Evolutionary conservation across 495 filamentous ascomycete species (phyloP).

Genomic region (Hypomontagnella monticulosa): DNA sequence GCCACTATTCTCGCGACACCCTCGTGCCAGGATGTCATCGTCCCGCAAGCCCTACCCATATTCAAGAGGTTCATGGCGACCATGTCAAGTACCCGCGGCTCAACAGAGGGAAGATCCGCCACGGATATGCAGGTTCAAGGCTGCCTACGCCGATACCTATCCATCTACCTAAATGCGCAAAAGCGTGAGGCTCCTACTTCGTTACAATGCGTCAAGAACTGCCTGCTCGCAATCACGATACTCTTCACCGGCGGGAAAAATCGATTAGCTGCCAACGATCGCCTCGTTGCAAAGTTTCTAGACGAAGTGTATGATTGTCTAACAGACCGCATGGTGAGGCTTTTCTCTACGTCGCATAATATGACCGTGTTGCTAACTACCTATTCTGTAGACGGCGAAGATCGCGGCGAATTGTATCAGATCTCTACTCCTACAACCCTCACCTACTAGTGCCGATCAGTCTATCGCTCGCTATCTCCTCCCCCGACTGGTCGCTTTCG

Average conservation of each 20-base stretch:
- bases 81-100: constrained; percentile 63
- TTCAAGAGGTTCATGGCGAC: constrained; percentile 88
- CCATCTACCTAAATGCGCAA: constrained; percentile 83
- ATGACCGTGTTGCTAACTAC: constrained; percentile 3
- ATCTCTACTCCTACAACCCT: constrained; percentile 73
- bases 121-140: constrained; percentile 67
- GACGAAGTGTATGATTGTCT: constrained; percentile 86
- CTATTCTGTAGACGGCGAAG: constrained; percentile 70
- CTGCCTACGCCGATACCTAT: constrained; percentile 79
- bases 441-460: constrained; percentile 74
- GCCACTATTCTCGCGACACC: constrained; percentile 89
- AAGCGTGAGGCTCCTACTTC: constrained; percentile 82
- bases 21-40: constrained; percentile 84
- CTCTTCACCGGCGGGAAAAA: constrained; percentile 83
- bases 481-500: constrained; percentile 79
- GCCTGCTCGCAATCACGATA: constrained; percentile 85
- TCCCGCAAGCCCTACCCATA: constrained; percentile 89
- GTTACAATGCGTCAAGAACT: constrained; percentile 90
- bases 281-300: constrained; percentile 72
- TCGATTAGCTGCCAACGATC: constrained; percentile 75
- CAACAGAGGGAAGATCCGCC: constrained; percentile 47
- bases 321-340: constrained; percentile 72
- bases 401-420: constrained; percentile 89
- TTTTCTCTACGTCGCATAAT: background rate
- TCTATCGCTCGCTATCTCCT: constrained; percentile 77